Evolutionary conservation across 352 stramenopile species (phyloP).

Genomic region (Blastocystis hominis): DNA sequence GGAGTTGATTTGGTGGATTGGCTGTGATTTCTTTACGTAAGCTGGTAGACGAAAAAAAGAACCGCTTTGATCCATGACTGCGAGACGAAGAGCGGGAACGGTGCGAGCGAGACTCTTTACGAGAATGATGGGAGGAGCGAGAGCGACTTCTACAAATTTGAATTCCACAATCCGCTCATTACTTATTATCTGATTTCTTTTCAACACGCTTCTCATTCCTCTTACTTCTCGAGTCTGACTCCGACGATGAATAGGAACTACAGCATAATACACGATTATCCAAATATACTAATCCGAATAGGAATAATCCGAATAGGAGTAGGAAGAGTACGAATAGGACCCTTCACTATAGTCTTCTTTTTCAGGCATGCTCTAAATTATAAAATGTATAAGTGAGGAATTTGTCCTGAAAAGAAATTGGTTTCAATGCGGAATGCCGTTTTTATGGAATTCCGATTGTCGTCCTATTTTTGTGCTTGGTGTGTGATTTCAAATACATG

Average conservation of each 20-base stretch:
- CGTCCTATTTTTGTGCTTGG: background rate
- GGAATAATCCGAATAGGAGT: slow-evolving; percentile 38
- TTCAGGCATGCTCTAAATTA: too few species aligned
- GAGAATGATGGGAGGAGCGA: background rate
- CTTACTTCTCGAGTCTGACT: slow-evolving; percentile 14
- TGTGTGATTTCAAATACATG: background rate
- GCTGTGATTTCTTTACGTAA: background rate
- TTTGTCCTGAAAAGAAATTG: background rate
- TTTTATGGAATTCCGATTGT: background rate
- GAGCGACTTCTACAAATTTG: background rate
- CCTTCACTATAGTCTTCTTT: slow-evolving; percentile 44
- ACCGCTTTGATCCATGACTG: background rate
- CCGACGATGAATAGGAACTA: slow-evolving; percentile 54
- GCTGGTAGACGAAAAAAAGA: background rate
- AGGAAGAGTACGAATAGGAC: slow-evolving; percentile 27
- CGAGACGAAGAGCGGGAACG: background rate
- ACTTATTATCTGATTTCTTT: background rate
- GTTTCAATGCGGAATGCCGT: background rate
- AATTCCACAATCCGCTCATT: background rate
- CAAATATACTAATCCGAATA: slow-evolving; percentile 34
- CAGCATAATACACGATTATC: background rate
- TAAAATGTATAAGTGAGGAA: too few species aligned
- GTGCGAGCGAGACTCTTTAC: background rate
- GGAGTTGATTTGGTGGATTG: background rate
- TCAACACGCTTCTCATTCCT: background rate